A percentile compares a stretch with the other conserved stretches of the same genome.
Evolutionary conservation across 1,139 yeast species (phyloP).

Genomic region (Dujonia santamariae): DNA sequence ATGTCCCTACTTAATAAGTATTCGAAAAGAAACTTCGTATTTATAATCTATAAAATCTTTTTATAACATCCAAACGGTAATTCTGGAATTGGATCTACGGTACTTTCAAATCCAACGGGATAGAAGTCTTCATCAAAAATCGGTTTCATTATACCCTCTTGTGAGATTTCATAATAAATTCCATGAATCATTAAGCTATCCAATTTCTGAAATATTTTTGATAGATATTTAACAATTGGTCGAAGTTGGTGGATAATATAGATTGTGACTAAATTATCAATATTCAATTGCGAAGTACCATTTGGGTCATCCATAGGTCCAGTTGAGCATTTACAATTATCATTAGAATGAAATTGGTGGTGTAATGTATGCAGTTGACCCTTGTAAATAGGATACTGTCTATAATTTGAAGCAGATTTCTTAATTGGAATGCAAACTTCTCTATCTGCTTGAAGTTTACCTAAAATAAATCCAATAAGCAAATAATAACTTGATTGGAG

Average conservation of each 20-base stretch:
- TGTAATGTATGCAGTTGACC: conserved; percentile 40
- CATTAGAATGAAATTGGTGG: conserved; percentile 24
- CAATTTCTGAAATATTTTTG: conserved; percentile 21
- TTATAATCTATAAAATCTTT: conserved; percentile 1
- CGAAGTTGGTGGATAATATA: conserved; percentile 35
- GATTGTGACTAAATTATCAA: conserved; percentile 35
- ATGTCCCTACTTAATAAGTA: too few species aligned
- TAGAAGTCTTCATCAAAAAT: conserved; percentile 29
- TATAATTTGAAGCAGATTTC: conserved; percentile 21
- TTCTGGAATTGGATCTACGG: neutral
- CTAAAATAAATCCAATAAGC: conserved; percentile 33
- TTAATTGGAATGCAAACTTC: conserved; percentile 39
- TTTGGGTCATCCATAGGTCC: conserved; percentile 19
- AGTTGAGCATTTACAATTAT: conserved; percentile 20
- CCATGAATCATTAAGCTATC: conserved; percentile 38
- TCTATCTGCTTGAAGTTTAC: conserved; percentile 36
- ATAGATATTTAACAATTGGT: conserved; percentile 29
- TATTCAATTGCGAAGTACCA: conserved; percentile 20
- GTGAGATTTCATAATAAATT: conserved; percentile 26
- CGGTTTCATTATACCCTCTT: conserved; percentile 17
- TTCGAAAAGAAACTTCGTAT: too few species aligned
- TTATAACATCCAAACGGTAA: conserved; percentile 3
- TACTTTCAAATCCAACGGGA: conserved; percentile 15
- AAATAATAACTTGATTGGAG: conserved; percentile 30
- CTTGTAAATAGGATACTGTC: conserved; percentile 33